These are phyloP conservation scores for Brachypodium distachyon DNA, from an alignment of 202 grass and related monocot genomes.

Conservation along the genomic window DNA sequence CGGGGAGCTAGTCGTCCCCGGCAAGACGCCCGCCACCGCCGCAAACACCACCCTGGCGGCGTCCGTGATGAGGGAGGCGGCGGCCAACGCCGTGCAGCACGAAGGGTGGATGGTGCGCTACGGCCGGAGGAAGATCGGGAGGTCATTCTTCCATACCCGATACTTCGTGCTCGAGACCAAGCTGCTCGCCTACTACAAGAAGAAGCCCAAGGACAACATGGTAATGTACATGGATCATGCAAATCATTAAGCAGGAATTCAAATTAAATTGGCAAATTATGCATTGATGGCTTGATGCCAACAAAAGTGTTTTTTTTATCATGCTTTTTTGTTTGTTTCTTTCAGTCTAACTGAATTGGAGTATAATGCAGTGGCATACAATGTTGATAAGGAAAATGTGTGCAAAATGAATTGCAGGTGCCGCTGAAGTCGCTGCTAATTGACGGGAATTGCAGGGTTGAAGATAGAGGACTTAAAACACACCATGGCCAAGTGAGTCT, in stretches of 20 bases:
- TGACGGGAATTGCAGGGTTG: slow-evolving; percentile 90
- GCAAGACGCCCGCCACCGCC: not conserved
- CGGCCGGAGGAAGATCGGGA: slow-evolving; percentile 74
- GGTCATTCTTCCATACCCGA: slow-evolving; percentile 59
- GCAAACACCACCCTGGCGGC: not conserved
- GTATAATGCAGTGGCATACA: not conserved
- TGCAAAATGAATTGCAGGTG: slow-evolving; percentile 33
- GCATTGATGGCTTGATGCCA: too few species aligned
- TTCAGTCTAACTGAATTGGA: too few species aligned
- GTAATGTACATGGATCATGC: slow-evolving; percentile 15
- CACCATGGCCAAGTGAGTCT: slow-evolving; percentile 75
- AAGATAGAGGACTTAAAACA: slow-evolving; percentile 81
- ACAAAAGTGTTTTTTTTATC: too few species aligned
- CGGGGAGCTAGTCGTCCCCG: not conserved
- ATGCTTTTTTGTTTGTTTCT: not conserved
- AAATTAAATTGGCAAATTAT: too few species aligned
- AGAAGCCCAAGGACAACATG: slow-evolving; percentile 83
- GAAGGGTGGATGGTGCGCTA: slow-evolving; percentile 89
- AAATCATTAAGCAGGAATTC: too few species aligned
- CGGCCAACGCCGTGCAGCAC: slow-evolving; percentile 25
- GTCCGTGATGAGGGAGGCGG: not conserved
- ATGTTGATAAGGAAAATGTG: not conserved
- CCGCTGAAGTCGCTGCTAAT: slow-evolving; percentile 70
- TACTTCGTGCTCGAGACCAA: slow-evolving; percentile 74
- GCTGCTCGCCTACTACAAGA: slow-evolving; percentile 92